Evolutionary conservation across 2,329 filamentous ascomycete genomes (phyloP).

Genomic region (Fusarium fujikuroi): DNA sequence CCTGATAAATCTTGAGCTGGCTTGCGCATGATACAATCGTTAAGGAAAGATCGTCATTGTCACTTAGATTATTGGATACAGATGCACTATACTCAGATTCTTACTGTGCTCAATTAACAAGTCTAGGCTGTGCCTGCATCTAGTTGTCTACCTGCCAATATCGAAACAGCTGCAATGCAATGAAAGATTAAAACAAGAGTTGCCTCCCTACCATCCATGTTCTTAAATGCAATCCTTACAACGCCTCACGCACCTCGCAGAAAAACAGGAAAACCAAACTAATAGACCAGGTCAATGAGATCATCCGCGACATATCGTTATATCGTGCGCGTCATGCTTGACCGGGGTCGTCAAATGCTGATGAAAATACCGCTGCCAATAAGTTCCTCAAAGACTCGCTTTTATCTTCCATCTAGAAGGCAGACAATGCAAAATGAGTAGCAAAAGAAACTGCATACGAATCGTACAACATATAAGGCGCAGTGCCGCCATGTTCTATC

Average conservation of each 20-base stretch:
- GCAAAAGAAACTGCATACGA: constrained; percentile 15
- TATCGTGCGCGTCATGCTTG: constrained; percentile 30
- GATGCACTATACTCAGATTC: background rate
- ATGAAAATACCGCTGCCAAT: constrained; percentile 14
- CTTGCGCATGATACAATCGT: background rate
- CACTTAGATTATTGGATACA: background rate
- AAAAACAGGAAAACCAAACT: constrained; percentile 17
- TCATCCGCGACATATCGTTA: constrained; percentile 37
- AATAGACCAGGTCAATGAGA: constrained; percentile 16
- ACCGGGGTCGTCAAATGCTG: constrained; percentile 4
- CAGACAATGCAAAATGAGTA: constrained; percentile 23
- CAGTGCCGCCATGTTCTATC: background rate
- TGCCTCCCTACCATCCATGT: constrained; percentile 22
- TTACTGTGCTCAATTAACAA: constrained; percentile 3
- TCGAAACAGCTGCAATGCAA: constrained; percentile 5
- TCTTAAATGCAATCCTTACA: constrained; percentile 22
- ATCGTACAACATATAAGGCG: constrained; percentile 12
- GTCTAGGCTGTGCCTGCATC: constrained; percentile 23
- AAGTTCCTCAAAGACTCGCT: constrained; percentile 3
- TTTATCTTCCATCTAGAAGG: constrained; percentile 2
- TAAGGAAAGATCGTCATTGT: background rate
- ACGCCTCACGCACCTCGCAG: constrained; percentile 28
- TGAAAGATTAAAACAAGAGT: constrained; percentile 18
- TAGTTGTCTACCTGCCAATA: constrained; percentile 22
- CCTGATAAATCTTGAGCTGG: background rate